Conservation (phyloP, 1,284 basidiomycete genomes). For the Melanopsichium pennsylvanicum region DNA sequence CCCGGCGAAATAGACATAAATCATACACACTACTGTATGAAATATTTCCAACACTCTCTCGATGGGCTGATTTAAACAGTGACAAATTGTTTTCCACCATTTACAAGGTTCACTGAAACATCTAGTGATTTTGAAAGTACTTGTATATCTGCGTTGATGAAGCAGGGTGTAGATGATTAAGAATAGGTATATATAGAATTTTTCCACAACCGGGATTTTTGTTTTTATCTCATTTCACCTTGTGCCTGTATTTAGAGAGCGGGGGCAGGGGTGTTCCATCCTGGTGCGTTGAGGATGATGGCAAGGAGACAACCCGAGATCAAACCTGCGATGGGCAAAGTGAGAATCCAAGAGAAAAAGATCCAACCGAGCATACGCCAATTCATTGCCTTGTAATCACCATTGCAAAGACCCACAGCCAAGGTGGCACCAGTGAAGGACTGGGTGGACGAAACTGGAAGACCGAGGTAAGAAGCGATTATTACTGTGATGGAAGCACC, state of each 20-base stretch:
- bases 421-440: constrained; percentile 45
- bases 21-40: too few species aligned
- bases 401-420: constrained; percentile 36
- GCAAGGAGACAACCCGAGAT: constrained; percentile 36
- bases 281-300: constrained; percentile 43
- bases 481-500: constrained; percentile 43
- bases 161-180: too few species aligned
- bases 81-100: too few species aligned
- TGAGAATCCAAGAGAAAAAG: constrained; percentile 47
- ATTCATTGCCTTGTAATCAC: constrained; percentile 31
- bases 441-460: constrained; percentile 44
- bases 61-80: too few species aligned
- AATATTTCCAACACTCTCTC: too few species aligned
- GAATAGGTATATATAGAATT: constrained; percentile 1
- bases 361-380: constrained; percentile 43
- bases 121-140: too few species aligned
- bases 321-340: constrained; percentile 42
- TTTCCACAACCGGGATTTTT: too few species aligned
- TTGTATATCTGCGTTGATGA: too few species aligned
- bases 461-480: constrained; percentile 17
- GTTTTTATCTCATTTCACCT: too few species aligned
- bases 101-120: too few species aligned
- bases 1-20: too few species aligned
- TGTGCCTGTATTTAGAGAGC: constrained; percentile 1
- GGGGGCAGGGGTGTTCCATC: constrained; percentile 38